These are phyloP conservation scores for Kodamaea restingae DNA, from an alignment of 805 yeast genomes.

Conservation along the genomic window DNA sequence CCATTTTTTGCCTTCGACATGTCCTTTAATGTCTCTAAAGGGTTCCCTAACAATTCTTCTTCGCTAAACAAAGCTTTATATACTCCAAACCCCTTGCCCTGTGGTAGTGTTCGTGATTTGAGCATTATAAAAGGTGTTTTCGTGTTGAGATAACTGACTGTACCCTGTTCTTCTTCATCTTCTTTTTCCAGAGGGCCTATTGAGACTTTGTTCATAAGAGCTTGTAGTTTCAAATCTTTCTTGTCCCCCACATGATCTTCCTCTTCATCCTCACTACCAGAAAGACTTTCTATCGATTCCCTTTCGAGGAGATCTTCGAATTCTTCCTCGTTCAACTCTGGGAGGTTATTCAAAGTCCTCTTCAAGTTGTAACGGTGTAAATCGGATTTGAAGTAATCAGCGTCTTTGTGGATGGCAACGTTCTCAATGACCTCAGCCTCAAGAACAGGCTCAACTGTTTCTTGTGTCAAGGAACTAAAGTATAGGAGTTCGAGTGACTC, in stretches of 20 bases:
- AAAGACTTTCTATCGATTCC: conserved; percentile 51
- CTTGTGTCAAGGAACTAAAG: conserved; percentile 47
- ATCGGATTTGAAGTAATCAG: conserved; percentile 49
- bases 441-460: conserved; percentile 1
- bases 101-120: conserved; percentile 44
- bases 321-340: conserved; percentile 49
- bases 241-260: conserved; percentile 24
- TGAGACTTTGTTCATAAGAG: conserved; percentile 22
- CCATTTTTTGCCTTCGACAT: conserved; percentile 30
- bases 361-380: conserved; percentile 57
- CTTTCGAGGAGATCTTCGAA: conserved; percentile 53
- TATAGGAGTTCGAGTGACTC: conserved; percentile 48
- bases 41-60: conserved; percentile 36
- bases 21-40: conserved; percentile 44
- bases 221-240: conserved; percentile 13
- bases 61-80: conserved; percentile 60
- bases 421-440: not conserved
- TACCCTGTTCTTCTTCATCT: conserved; percentile 29
- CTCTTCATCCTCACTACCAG: conserved; percentile 46
- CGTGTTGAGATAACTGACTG: conserved; percentile 55
- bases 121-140: conserved; percentile 67
- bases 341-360: conserved; percentile 43
- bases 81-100: conserved; percentile 53
- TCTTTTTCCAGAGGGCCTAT: conserved; percentile 10
- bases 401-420: conserved; percentile 7